A percentile compares a stretch with the other conserved stretches of the same genome.
Conservation (phyloP, 257 asterid genomes). For the Verbena officinalis region DNA sequence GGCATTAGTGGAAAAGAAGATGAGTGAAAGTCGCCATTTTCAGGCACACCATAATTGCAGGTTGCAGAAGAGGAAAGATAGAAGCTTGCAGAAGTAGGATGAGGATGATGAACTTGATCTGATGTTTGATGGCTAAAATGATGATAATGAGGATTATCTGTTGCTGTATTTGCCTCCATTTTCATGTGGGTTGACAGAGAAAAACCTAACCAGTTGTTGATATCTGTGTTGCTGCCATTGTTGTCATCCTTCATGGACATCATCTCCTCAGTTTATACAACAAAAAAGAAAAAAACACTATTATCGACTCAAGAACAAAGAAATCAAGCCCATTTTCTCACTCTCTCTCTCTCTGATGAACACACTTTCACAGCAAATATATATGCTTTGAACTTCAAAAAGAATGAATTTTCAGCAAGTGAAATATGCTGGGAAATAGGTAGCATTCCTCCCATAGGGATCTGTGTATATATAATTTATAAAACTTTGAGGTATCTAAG, state of each 20-base stretch:
- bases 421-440: conserved; percentile 50
- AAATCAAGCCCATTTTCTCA: not conserved
- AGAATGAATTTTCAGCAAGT: conserved; percentile 50
- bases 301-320: conserved; percentile 32
- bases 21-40: conserved; percentile 44
- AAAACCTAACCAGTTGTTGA: conserved; percentile 59
- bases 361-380: not conserved
- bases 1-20: conserved; percentile 59
- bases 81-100: conserved; percentile 38
- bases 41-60: conserved; percentile 18
- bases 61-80: conserved; percentile 34
- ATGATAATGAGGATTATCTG: conserved; percentile 20
- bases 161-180: conserved; percentile 40
- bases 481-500: not conserved
- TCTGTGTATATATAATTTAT: conserved; percentile 48
- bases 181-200: conserved; percentile 67
- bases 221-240: conserved; percentile 15
- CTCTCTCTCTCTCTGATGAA: not conserved
- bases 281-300: not conserved
- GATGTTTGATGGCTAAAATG: conserved; percentile 2
- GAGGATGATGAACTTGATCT: not conserved
- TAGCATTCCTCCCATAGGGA: conserved; percentile 56
- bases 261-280: conserved; percentile 34
- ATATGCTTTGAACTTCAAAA: conserved; percentile 51
- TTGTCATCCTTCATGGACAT: conserved; percentile 45